Evolutionary conservation across 768 basidiomycete genomes (phyloP), one percentile per base, ranked within the genome.

Genomic region (Leccinum obscurum): DNA sequence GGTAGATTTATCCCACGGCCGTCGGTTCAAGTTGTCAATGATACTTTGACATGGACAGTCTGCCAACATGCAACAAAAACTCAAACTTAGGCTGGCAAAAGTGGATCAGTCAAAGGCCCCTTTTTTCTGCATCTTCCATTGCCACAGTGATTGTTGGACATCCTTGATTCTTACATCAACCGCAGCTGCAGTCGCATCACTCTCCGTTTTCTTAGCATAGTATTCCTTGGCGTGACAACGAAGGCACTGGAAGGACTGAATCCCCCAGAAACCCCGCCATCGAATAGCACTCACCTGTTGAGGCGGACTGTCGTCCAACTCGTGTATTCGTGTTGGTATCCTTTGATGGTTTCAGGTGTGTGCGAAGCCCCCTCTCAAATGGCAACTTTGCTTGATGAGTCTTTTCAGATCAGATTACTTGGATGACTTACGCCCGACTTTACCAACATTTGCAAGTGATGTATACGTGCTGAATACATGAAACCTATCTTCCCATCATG

Each of bases 211-310:
- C 37, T 11, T 66, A 5, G 55, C 57, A 11, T 59, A 44, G 6
- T 15, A 3, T 30, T 48, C 54, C 11, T 56, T 64, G n/a, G n/a
- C 44, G 39, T 53, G 10, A 3, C 50, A 8, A 48, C 60, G 26
- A 51, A 22, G 10, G 55, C 48, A 24, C 26, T 28, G 26, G 28
- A 32, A 15, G 17, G 9, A 30, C 61, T 20, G 34, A 34, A 13
- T 51, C 24, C 22, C 24, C 4, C 28, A 51, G 28, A 51, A n/a
- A 51, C 28, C 28, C 26, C 11, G 11, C 34, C 34, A 34, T 51
- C 85, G n/a, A 94, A 93, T 67, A 91, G 92, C 24, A 92, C 93
- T 1, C 88, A 92, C 64, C 78, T 83, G 53, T 93, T 87, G 75
- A 86, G 81, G 74, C 81, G 83, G 63, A 93, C 90, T 0, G 89